These are phyloP conservation scores for Capillidium heterosporum DNA, from an alignment of 371 early-diverging fungal genomes.

Conservation along the genomic window DNA sequence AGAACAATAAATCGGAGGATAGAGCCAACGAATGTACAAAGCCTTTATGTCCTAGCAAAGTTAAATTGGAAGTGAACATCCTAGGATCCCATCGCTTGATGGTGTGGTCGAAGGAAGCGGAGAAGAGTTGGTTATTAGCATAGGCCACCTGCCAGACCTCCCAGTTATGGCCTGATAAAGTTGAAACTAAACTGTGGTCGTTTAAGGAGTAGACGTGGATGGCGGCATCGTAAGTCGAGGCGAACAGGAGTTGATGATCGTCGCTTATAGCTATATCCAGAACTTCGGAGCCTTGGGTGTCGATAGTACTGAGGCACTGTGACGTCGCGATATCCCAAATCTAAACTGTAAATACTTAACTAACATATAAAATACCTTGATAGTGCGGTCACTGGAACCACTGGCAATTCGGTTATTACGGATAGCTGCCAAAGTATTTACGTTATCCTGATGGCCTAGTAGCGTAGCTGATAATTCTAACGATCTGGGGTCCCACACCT, in stretches of 20 bases:
- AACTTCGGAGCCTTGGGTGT: slow-evolving; percentile 26
- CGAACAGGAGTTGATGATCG: slow-evolving; percentile 31
- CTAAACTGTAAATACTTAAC: slow-evolving; percentile 8
- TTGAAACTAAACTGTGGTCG: slow-evolving; percentile 18
- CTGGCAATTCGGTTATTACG: slow-evolving; percentile 20
- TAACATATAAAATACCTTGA: slow-evolving; percentile 15
- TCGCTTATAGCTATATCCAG: slow-evolving; percentile 22
- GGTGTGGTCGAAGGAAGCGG: slow-evolving; percentile 44
- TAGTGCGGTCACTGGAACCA: slow-evolving; percentile 31
- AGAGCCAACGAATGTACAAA: slow-evolving; percentile 39
- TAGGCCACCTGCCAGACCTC: slow-evolving; percentile 47
- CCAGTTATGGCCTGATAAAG: slow-evolving; percentile 40
- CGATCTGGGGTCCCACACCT: slow-evolving; percentile 33
- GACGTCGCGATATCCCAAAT: slow-evolving; percentile 37
- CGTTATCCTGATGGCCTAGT: slow-evolving; percentile 33
- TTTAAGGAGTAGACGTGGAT: slow-evolving; percentile 31
- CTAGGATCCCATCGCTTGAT: slow-evolving; percentile 47
- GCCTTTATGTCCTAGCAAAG: slow-evolving; percentile 41
- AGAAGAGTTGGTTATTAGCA: slow-evolving; percentile 29
- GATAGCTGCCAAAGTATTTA: slow-evolving; percentile 28
- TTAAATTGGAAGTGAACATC: slow-evolving; percentile 24
- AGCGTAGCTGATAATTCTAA: slow-evolving; percentile 29
- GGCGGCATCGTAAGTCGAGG: slow-evolving; percentile 37
- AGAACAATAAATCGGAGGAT: slow-evolving; percentile 24
- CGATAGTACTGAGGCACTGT: slow-evolving; percentile 20